Percentiles rank a stretch among this genome's conserved stretches.
Conservation (phyloP, 2,329 filamentous ascomycete species). For the Talaromyces funiculosus region DNA sequence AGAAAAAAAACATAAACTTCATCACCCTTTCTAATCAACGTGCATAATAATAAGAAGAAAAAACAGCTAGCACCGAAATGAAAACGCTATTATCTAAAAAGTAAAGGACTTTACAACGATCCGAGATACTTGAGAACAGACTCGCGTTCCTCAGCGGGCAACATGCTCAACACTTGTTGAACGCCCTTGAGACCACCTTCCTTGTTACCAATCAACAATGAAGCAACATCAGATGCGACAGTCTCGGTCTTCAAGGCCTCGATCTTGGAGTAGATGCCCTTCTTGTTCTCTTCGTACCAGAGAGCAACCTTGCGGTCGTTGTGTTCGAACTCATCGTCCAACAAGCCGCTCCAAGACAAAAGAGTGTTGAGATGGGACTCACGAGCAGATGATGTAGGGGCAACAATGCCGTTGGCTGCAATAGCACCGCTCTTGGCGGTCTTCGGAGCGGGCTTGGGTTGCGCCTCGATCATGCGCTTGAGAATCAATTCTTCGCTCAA, state of each 20-base stretch:
- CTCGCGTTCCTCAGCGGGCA: constrained; percentile 85
- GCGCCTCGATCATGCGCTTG: constrained; percentile 66
- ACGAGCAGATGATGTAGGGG: constrained; percentile 44
- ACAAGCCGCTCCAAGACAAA: constrained; percentile 73
- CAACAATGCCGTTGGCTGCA: constrained; percentile 33
- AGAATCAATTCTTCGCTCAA: constrained; percentile 97
- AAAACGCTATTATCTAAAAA: neutral
- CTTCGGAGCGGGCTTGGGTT: constrained; percentile 31
- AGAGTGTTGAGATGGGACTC: constrained; percentile 67
- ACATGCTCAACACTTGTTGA: constrained; percentile 74
- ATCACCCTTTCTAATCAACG: neutral
- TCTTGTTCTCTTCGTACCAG: constrained; percentile 96
- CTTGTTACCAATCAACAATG: constrained; percentile 60
- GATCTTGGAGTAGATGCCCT: constrained; percentile 74
- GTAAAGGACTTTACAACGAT: constrained; percentile 20
- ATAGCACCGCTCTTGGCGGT: constrained; percentile 36
- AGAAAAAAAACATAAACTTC: neutral
- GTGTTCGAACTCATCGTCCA: constrained; percentile 62
- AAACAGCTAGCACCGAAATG: neutral
- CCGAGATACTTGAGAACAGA: constrained; percentile 59
- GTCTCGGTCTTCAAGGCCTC: constrained; percentile 75
- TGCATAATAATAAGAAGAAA: constrained; percentile 1
- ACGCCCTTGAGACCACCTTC: constrained; percentile 76
- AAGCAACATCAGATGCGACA: constrained; percentile 63
- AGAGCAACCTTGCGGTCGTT: constrained; percentile 78